Evolutionary conservation across 2,329 filamentous ascomycete genomes (phyloP).

Genomic region (Trichoderma pleuroti): DNA sequence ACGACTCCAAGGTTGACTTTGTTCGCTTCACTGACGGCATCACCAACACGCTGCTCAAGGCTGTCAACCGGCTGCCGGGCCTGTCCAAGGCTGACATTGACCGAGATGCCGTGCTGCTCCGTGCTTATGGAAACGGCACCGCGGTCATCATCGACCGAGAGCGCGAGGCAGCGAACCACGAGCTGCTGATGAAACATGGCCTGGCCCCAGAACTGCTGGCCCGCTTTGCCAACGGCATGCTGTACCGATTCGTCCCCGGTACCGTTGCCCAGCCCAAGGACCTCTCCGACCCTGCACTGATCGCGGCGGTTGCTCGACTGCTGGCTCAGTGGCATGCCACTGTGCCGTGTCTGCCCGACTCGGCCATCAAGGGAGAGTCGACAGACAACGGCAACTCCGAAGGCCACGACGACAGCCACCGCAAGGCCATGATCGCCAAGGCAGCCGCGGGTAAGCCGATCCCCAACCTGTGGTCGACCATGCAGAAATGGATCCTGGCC

Average conservation of each 20-base stretch:
- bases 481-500: conserved; percentile 92
- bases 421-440: conserved; percentile 44
- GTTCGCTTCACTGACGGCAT: conserved; percentile 95
- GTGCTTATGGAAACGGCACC: conserved; percentile 92
- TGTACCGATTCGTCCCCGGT: conserved; percentile 88
- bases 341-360: conserved; percentile 53
- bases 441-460: conserved; percentile 64
- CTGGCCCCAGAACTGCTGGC: conserved; percentile 86
- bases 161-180: conserved; percentile 75
- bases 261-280: conserved; percentile 76
- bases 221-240: conserved; percentile 90
- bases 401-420: conserved; percentile 30
- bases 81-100: conserved; percentile 72
- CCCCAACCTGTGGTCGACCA: conserved; percentile 91
- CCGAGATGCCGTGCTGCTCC: conserved; percentile 78
- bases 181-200: conserved; percentile 75
- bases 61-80: conserved; percentile 64
- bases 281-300: conserved; percentile 70
- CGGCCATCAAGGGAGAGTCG: conserved; percentile 22
- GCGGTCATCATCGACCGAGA: conserved; percentile 95
- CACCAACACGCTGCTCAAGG: conserved; percentile 87
- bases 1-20: conserved; percentile 74
- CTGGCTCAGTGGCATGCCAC: conserved; percentile 91
- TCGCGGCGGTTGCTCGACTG: conserved; percentile 76
- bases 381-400: conserved; percentile 38